Base-by-base conservation (phyloP, 805 yeast genomes). In the Cyberlindnera amylophila region DNA sequence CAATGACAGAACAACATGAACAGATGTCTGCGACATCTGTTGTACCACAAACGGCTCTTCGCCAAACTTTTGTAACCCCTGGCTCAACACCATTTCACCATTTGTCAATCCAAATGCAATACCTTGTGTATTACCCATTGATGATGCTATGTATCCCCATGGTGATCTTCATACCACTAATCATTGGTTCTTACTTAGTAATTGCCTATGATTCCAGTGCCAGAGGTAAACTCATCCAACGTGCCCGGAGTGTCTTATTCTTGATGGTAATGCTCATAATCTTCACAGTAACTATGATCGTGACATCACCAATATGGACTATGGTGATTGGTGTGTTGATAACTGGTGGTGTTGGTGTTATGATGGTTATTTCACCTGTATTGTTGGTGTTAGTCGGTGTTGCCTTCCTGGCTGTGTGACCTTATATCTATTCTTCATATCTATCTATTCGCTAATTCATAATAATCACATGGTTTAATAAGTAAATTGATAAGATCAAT, bases 281-380 rank as follows among this genome's bases (percentile, higher is more conserved):
- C 11, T 39, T 36, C 29, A 29, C 33, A 17, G 29, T 34, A 19
- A 34, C 42, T 7, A 23, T 24, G 28, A 12, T 38, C 9, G 7
- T 26, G 15, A 38, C 44, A 12, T 29, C 34, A n/a, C 41, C 39
- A 3, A 33, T 31, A 4, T 45, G 44, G 48, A 34, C 38, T 10
- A 16, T 32, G 4, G 30, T 33, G 7, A 9, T 27, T 5, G 17
- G 24, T 17, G 15, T 17, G 9, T 6, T 28, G 4, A 26, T n/a
- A 2, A 13, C 27, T 7, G 14, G 16, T 7, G 18, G 30, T 6
- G 26, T 26, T 3, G 24, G n/a, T 4, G 21, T 13, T 16, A 26
- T 26, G 9, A 4, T 16, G 11, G 24, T 18, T 12, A 15, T 16
- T 6, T 6, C 23, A 27, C 32, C 38, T 16, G 14, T n/a, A 3